Evolutionary conservation across 2,329 filamentous ascomycete species (phyloP).

Genomic region (Alternaria brassicicola): DNA sequence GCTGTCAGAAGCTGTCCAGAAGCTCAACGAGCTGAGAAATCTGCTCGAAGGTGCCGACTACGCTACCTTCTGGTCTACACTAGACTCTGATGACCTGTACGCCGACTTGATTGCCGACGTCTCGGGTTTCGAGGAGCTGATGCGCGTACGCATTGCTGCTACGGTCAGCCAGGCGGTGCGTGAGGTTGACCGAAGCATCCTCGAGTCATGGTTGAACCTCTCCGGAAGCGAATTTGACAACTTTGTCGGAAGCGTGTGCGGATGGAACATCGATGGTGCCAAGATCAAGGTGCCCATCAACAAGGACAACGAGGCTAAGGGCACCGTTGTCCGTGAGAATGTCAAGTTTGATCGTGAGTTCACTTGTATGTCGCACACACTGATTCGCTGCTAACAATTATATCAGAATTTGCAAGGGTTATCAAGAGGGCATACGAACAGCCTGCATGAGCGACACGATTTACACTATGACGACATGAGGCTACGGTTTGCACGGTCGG

Average conservation of each 20-base stretch:
- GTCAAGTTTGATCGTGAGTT: slow-evolving; percentile 79
- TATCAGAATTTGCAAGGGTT: slow-evolving; percentile 43
- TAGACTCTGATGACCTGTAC: slow-evolving; percentile 94
- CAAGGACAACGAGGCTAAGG: slow-evolving; percentile 89
- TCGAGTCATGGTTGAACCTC: slow-evolving; percentile 59
- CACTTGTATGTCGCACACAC: neutral
- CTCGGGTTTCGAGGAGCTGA: slow-evolving; percentile 89
- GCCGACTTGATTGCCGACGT: slow-evolving; percentile 95
- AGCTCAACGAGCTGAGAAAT: slow-evolving; percentile 82
- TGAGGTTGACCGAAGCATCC: slow-evolving; percentile 64
- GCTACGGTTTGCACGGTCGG: slow-evolving; percentile 20
- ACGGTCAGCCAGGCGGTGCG: slow-evolving; percentile 86
- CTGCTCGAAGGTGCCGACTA: slow-evolving; percentile 92
- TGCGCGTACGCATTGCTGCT: slow-evolving; percentile 86
- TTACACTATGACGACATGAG: slow-evolving; percentile 17
- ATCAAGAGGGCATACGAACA: slow-evolving; percentile 48
- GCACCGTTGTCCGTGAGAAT: slow-evolving; percentile 92
- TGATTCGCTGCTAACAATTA: slow-evolving; percentile 17
- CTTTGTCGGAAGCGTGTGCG: slow-evolving; percentile 64
- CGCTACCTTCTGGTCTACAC: slow-evolving; percentile 86
- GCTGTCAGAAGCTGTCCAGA: slow-evolving; percentile 87
- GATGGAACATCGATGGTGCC: slow-evolving; percentile 76
- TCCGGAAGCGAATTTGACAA: slow-evolving; percentile 55
- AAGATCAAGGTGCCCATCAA: slow-evolving; percentile 82
- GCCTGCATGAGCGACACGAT: slow-evolving; percentile 38